Evolutionary conservation across 2,329 filamentous ascomycete genomes (phyloP).

Genomic region (Diplocarpon mali): DNA sequence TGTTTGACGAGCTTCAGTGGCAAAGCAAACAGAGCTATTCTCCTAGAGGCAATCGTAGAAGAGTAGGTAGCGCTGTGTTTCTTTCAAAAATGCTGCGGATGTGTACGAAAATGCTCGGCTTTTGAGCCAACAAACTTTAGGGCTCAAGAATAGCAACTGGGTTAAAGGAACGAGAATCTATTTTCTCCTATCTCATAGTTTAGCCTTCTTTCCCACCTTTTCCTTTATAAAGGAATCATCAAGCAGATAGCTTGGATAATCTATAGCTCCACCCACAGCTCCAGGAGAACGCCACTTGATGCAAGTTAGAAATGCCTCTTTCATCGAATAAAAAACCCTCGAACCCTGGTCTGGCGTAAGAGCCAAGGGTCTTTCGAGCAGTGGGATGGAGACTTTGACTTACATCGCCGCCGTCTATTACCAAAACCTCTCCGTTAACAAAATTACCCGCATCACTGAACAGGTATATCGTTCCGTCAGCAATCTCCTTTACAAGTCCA

Average conservation of each 20-base stretch:
- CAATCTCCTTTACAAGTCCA: conserved; percentile 77
- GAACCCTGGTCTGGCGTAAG: too few species aligned
- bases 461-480: conserved; percentile 82
- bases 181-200: conserved; percentile 1
- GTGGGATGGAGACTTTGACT: not conserved
- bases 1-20: too few species aligned
- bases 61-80: too few species aligned
- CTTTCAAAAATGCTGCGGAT: too few species aligned
- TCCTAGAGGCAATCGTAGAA: too few species aligned
- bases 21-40: too few species aligned
- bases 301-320: not conserved
- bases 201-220: conserved; percentile 8
- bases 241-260: conserved; percentile 25
- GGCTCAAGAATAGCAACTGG: too few species aligned
- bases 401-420: conserved; percentile 48
- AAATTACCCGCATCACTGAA: conserved; percentile 81
- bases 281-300: conserved; percentile 18
- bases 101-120: too few species aligned
- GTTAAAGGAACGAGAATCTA: too few species aligned
- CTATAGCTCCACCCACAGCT: conserved; percentile 9
- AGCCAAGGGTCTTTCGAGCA: too few species aligned
- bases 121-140: too few species aligned
- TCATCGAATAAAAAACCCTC: not conserved
- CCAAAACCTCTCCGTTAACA: conserved; percentile 71
- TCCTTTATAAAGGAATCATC: conserved; percentile 15